Evolutionary conservation across 164 flowering plant species (phyloP).

Genomic region (Houttuynia cordata): DNA sequence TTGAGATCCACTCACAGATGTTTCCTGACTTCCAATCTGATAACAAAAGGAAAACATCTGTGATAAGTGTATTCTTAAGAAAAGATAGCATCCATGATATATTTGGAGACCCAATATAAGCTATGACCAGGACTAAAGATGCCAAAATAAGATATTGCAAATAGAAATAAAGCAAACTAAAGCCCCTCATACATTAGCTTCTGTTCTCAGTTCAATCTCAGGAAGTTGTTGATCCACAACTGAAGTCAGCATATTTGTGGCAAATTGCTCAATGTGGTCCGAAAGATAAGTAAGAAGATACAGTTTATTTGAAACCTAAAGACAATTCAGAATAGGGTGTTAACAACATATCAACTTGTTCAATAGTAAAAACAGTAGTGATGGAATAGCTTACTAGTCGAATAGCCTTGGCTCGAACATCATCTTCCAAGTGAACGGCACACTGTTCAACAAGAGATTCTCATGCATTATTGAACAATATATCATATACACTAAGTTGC

Average conservation of each 20-base stretch:
- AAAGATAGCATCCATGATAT: background rate
- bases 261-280: slow-evolving; percentile 66
- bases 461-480: background rate
- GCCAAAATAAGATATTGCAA: background rate
- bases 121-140: background rate
- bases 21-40: slow-evolving; percentile 20
- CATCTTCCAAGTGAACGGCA: slow-evolving; percentile 81
- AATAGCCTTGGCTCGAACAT: slow-evolving; percentile 80
- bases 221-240: slow-evolving; percentile 45
- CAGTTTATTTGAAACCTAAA: slow-evolving; percentile 90
- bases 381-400: slow-evolving; percentile 53
- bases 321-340: background rate
- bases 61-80: too few relatives aligned
- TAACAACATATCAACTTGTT: too few relatives aligned
- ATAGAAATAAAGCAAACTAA: background rate
- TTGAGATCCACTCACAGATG: slow-evolving; percentile 67
- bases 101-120: background rate
- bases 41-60: background rate
- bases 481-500: too few relatives aligned
- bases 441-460: slow-evolving; percentile 41
- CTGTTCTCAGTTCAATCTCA: slow-evolving; percentile 33
- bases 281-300: slow-evolving; percentile 50
- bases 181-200: slow-evolving; percentile 35
- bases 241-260: slow-evolving; percentile 60
- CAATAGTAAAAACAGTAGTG: background rate